Evolutionary conservation across 2,329 filamentous ascomycete genomes (phyloP).

Genomic region (Exophiala lecanii-corni): DNA sequence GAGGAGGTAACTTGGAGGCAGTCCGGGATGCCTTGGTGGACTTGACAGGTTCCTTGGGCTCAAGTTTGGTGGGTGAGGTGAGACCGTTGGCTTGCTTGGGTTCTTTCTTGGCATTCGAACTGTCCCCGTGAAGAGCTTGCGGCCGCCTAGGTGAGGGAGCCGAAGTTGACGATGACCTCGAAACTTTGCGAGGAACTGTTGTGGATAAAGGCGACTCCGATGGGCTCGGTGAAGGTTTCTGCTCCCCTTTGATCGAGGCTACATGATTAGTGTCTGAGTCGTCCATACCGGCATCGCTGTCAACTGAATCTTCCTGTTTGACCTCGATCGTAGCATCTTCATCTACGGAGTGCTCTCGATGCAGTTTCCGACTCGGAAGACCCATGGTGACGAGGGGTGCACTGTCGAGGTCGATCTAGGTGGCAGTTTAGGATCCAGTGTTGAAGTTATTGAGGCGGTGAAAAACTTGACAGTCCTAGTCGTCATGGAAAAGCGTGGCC

Average conservation of each 20-base stretch:
- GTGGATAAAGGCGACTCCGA: slow-evolving; percentile 19
- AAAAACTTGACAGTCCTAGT: slow-evolving; percentile 15
- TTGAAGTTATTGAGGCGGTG: slow-evolving; percentile 11
- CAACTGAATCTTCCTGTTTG: slow-evolving; percentile 22
- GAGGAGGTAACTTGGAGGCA: slow-evolving; percentile 61
- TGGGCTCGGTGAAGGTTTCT: slow-evolving; percentile 17
- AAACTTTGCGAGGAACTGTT: slow-evolving; percentile 18
- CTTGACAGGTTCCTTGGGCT: slow-evolving; percentile 52
- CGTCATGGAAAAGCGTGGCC: slow-evolving; percentile 10
- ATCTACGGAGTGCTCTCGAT: slow-evolving; percentile 12
- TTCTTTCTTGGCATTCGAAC: slow-evolving; percentile 30
- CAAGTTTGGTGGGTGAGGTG: slow-evolving; percentile 57
- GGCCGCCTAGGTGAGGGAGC: slow-evolving; percentile 14
- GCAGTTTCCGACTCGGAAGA: slow-evolving; percentile 10
- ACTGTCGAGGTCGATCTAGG: too few species aligned
- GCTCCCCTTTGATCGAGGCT: slow-evolving; percentile 21
- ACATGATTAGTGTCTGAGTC: slow-evolving; percentile 18
- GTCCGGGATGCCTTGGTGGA: slow-evolving; percentile 70
- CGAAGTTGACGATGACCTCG: slow-evolving; percentile 22
- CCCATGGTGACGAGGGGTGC: slow-evolving; percentile 15
- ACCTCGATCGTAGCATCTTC: slow-evolving; percentile 19
- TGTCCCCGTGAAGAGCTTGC: slow-evolving; percentile 11
- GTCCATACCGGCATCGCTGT: too few species aligned
- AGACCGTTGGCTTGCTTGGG: slow-evolving; percentile 54
- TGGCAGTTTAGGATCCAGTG: slow-evolving; percentile 7